phyloP scores from a whole-genome alignment of 169 alveolate species.

The Blepharisma undulans region DNA sequence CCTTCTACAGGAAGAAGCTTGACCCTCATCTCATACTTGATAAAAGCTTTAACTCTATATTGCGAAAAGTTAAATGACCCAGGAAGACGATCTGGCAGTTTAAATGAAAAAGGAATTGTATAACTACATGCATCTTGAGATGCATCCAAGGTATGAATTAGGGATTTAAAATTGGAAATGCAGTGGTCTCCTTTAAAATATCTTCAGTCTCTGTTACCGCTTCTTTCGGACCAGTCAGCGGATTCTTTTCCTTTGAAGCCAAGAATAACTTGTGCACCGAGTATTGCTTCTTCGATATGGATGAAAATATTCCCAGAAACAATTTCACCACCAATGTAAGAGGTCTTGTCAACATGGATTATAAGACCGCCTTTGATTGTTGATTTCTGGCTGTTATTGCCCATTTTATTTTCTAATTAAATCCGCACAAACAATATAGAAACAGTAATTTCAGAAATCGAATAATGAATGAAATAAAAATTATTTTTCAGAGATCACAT shows the following conservation, averaged over 20 bases:
- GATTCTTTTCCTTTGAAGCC: too few relatives aligned
- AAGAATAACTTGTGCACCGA: background rate
- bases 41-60: background rate
- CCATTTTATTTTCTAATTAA: background rate
- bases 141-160: too few relatives aligned
- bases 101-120: conserved; percentile 28
- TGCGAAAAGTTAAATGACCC: background rate
- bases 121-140: too few relatives aligned
- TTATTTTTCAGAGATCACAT: too few relatives aligned
- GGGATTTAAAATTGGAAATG: too few relatives aligned
- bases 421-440: background rate
- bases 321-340: background rate
- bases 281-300: background rate
- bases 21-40: background rate
- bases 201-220: too few relatives aligned
- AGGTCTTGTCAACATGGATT: background rate
- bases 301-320: background rate
- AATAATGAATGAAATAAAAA: too few relatives aligned
- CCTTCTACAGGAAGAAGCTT: background rate
- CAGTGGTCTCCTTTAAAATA: too few relatives aligned
- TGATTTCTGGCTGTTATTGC: background rate
- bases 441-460: too few relatives aligned
- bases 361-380: background rate
- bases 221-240: too few relatives aligned
- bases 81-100: background rate